Conservation (phyloP, 805 yeast species). For the Scheffersomyces spartinae region DNA sequence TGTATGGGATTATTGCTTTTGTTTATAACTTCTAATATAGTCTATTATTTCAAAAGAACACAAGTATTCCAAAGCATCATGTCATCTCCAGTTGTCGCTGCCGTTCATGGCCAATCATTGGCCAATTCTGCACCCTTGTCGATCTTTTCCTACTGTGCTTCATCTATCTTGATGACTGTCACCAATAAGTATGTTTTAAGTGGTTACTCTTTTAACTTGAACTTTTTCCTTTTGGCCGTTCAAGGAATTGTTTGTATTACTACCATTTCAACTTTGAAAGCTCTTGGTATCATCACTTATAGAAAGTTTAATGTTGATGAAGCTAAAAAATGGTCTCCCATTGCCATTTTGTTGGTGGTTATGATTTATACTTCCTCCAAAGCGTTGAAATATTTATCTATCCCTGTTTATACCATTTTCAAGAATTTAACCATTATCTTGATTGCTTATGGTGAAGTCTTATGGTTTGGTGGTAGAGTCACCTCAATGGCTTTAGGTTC, state of each 20-base stretch:
- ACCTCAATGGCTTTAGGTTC: conserved; percentile 84
- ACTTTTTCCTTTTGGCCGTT: conserved; percentile 79
- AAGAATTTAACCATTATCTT: conserved; percentile 93
- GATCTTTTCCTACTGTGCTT: conserved; percentile 74
- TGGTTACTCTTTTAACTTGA: conserved; percentile 61
- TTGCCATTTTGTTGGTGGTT: conserved; percentile 74
- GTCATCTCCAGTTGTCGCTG: conserved; percentile 11
- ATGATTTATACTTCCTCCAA: conserved; percentile 97
- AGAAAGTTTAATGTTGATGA: conserved; percentile 78
- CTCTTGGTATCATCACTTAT: conserved; percentile 68
- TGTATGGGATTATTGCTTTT: conserved; percentile 32
- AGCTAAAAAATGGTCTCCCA: conserved; percentile 94
- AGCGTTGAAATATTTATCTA: conserved; percentile 82
- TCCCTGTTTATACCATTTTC: conserved; percentile 96
- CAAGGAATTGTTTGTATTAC: conserved; percentile 78
- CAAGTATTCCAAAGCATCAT: conserved; percentile 2
- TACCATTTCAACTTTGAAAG: conserved; percentile 63
- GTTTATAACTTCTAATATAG: conserved; percentile 23
- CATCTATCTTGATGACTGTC: conserved; percentile 95
- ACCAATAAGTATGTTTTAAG: conserved; percentile 92
- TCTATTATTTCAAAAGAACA: conserved; percentile 19
- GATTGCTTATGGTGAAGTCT: conserved; percentile 95
- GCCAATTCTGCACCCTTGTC: conserved; percentile 57
- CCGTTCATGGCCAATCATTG: conserved; percentile 17
- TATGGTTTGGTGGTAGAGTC: conserved; percentile 93